Percentiles rank a stretch among this genome's conserved stretches.
Conservation (phyloP, 805 yeast species). For the Ogataea trehalophila region DNA sequence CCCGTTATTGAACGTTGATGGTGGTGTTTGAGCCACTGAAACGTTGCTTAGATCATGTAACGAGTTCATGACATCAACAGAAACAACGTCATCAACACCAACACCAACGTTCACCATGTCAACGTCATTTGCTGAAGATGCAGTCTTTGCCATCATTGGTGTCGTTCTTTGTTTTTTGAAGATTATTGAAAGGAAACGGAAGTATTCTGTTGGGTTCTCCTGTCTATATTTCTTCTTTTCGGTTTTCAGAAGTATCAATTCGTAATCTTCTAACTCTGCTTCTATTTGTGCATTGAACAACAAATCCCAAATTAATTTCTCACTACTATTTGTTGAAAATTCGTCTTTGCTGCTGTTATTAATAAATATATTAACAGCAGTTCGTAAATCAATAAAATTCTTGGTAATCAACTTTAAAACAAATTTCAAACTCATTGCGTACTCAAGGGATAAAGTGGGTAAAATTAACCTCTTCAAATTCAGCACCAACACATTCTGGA, state of each 20-base stretch:
- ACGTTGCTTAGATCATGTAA: conserved; percentile 23
- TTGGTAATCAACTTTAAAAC: conserved; percentile 34
- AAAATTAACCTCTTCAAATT: conserved; percentile 24
- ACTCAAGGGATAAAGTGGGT: conserved; percentile 32
- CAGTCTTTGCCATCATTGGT: conserved; percentile 1
- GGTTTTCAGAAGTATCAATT: conserved; percentile 12
- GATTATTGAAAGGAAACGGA: conserved; percentile 10
- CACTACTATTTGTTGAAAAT: conserved; percentile 13
- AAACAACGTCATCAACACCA: conserved; percentile 20
- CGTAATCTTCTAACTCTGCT: conserved; percentile 13
- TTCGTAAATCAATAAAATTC: conserved; percentile 31
- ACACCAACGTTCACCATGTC: conserved; percentile 17
- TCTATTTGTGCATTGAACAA: conserved; percentile 17
- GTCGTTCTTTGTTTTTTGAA: conserved; percentile 6
- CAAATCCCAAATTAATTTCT: conserved; percentile 22
- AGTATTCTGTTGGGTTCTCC: conserved; percentile 15
- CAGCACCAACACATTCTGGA: conserved; percentile 17
- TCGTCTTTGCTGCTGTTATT: conserved; percentile 12
- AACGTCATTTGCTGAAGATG: conserved; percentile 12
- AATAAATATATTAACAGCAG: conserved; percentile 30
- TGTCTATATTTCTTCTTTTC: conserved; percentile 13
- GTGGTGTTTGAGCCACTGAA: conserved; percentile 18
- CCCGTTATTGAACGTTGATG: conserved; percentile 6
- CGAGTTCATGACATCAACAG: conserved; percentile 22
- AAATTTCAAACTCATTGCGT: conserved; percentile 32